Conservation (phyloP, 352 stramenopile species). For the Pythium aristosporum region DNA sequence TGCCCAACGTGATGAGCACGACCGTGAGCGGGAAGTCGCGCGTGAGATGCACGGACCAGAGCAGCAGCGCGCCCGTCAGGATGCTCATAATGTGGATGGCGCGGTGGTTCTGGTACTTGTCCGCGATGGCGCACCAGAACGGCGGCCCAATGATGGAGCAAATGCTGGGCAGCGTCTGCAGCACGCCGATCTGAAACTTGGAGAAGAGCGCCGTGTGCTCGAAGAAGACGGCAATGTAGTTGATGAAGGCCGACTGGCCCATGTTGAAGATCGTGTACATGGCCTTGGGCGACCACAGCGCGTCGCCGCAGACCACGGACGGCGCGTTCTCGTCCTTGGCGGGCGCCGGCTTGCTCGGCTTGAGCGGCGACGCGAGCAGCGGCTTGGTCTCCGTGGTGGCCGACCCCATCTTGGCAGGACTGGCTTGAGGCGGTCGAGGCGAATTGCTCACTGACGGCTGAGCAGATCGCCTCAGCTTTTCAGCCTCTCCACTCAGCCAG, state of each 20-base stretch:
- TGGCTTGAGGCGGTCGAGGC: neutral
- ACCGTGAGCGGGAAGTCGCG: constrained; percentile 52
- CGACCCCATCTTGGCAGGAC: neutral
- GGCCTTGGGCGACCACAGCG: constrained; percentile 67
- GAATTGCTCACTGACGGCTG: constrained; percentile 2
- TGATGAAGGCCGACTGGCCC: constrained; percentile 64
- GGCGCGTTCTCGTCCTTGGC: constrained; percentile 4
- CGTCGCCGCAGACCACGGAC: constrained; percentile 19
- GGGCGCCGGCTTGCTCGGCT: neutral
- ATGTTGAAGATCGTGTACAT: constrained; percentile 74
- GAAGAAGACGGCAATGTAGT: constrained; percentile 79
- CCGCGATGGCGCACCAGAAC: constrained; percentile 73
- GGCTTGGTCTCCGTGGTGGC: neutral
- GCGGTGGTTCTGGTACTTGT: constrained; percentile 64
- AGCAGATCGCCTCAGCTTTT: neutral
- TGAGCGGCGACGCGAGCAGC: constrained; percentile 6
- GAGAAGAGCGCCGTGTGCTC: constrained; percentile 60
- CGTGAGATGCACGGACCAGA: constrained; percentile 60
- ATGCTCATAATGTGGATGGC: constrained; percentile 64
- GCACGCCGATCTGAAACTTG: constrained; percentile 75
- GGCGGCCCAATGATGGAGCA: constrained; percentile 64
- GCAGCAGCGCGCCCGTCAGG: constrained; percentile 49
- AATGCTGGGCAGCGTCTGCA: constrained; percentile 69
- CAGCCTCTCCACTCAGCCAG: neutral
- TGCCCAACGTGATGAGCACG: constrained; percentile 51